These are phyloP conservation scores for Aureobasidium sp. DNA, from an alignment of 2,329 filamentous ascomycete species.

Conservation along the genomic window DNA sequence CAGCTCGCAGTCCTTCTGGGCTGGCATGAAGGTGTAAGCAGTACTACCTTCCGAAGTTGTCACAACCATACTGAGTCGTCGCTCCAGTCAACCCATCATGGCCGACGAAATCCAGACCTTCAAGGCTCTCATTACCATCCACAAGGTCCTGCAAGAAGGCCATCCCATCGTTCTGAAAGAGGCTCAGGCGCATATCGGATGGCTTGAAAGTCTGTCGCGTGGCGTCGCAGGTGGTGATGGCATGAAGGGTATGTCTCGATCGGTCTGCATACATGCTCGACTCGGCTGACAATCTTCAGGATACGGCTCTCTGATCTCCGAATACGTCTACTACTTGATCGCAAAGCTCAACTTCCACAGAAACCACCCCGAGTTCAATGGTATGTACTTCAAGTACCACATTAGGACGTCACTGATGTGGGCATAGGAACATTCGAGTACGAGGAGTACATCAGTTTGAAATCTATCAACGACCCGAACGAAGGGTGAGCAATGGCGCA, in stretches of 20 bases:
- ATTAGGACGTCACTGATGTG: neutral
- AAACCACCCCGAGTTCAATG: conserved; percentile 92
- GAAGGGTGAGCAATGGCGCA: conserved; percentile 61
- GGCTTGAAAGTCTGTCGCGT: conserved; percentile 87
- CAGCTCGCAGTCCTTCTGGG: conserved; percentile 90
- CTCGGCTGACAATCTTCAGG: conserved; percentile 32
- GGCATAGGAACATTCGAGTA: conserved; percentile 88
- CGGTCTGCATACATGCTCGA: neutral
- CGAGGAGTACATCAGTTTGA: conserved; percentile 96
- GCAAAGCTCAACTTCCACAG: conserved; percentile 95
- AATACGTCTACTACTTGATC: conserved; percentile 93
- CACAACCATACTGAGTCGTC: conserved; percentile 4
- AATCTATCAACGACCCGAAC: conserved; percentile 97
- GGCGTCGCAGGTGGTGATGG: conserved; percentile 68
- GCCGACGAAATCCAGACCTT: conserved; percentile 98
- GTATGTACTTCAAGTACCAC: neutral
- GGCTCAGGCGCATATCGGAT: conserved; percentile 77
- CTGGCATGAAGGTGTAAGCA: conserved; percentile 90
- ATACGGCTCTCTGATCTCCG: conserved; percentile 84
- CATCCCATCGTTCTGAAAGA: conserved; percentile 82
- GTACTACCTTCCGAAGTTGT: too few species aligned
- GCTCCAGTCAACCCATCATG: conserved; percentile 77
- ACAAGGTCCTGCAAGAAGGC: conserved; percentile 95
- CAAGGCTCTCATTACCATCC: conserved; percentile 93
- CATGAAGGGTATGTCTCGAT: conserved; percentile 17